A percentile compares a stretch with the other conserved stretches of the same genome.
Conservation (phyloP, 139 green algal genomes). For the Tetradesmus obliquus region DNA sequence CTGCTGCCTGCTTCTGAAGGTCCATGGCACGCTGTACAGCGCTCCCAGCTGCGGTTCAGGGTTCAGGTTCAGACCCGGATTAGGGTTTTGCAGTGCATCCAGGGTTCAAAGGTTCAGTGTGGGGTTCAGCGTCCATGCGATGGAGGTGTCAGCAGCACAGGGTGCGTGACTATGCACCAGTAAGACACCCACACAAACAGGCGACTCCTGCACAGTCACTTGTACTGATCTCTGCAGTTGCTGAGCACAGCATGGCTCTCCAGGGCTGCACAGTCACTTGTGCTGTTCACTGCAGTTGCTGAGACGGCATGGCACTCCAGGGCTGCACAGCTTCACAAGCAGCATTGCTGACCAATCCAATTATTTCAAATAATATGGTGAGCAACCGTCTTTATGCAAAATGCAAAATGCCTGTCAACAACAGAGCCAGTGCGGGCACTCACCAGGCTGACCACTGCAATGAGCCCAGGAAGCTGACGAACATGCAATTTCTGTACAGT, state of each 20-base stretch:
- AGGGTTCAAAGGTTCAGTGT: background rate
- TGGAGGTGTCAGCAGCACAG: too few species aligned
- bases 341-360: background rate
- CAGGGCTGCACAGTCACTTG: too few species aligned
- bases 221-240: too few species aligned
- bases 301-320: background rate
- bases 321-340: background rate
- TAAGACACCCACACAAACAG: background rate
- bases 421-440: background rate
- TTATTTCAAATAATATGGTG: background rate
- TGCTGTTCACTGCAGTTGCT: too few species aligned
- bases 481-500: too few species aligned
- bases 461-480: background rate
- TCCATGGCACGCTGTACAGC: constrained; percentile 46
- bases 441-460: constrained; percentile 34
- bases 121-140: background rate
- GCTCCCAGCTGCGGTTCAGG: constrained; percentile 13
- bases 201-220: too few species aligned
- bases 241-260: too few species aligned
- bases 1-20: constrained; percentile 16
- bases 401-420: background rate
- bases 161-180: background rate
- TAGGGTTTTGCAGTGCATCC: background rate
- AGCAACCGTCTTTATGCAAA: background rate
- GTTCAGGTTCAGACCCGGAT: background rate